These are phyloP conservation scores for Noccaea caerulescens DNA, from an alignment of 345 rosid species.

Conservation along the genomic window DNA sequence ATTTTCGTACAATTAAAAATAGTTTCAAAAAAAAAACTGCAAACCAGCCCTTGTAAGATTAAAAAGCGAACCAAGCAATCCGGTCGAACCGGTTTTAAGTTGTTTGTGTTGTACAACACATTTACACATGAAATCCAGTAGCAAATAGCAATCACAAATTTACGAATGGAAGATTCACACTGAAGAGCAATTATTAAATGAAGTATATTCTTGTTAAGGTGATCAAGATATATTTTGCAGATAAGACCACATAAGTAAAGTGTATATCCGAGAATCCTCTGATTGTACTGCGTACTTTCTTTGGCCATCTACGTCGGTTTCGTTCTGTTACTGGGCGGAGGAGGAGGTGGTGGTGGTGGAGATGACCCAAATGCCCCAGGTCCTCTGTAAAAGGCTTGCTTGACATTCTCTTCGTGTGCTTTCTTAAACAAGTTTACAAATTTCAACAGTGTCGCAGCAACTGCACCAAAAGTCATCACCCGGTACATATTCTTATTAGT, in stretches of 20 bases:
- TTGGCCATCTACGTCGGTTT: too few relatives aligned
- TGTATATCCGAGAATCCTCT: neutral
- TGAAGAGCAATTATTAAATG: neutral
- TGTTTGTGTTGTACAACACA: neutral
- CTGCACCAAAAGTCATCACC: constrained; percentile 51
- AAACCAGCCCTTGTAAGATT: constrained; percentile 6
- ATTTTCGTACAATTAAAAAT: constrained; percentile 8
- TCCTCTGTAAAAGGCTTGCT: constrained; percentile 50
- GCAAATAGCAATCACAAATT: neutral
- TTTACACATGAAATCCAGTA: neutral
- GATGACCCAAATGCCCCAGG: neutral
- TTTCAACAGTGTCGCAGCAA: constrained; percentile 75
- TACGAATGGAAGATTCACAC: neutral
- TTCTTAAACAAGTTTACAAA: constrained; percentile 82
- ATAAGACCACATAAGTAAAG: neutral
- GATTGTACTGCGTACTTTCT: neutral
- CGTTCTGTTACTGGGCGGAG: neutral
- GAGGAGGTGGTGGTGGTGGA: constrained; percentile 10
- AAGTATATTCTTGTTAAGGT: neutral
- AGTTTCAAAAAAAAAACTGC: neutral
- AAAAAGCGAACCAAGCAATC: constrained; percentile 4
- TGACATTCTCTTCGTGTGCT: constrained; percentile 90
- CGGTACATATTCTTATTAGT: constrained; percentile 23
- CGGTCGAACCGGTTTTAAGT: constrained; percentile 19
- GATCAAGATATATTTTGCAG: neutral